Base-by-base conservation (phyloP, 257 asterid species). In the Solanum megistacrolobum region DNA sequence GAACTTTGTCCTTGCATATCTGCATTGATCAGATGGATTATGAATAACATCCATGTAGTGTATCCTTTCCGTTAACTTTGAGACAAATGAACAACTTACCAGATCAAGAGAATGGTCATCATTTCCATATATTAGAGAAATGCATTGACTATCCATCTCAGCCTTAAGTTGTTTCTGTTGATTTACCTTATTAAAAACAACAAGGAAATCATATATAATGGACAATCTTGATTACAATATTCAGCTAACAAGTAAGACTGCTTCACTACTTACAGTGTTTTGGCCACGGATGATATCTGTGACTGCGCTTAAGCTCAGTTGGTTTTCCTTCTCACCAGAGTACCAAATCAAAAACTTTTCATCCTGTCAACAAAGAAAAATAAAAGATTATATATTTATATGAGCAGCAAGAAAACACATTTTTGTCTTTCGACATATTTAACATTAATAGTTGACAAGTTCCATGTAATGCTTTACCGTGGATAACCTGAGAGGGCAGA, bases 1-100 rank as follows among this genome's bases (percentile, higher is more conserved):
- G 93, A 39, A 60, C 87, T 88, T 90, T 90, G 82, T 92, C 93
- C 92, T 91, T 92, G 93, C 92, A 92, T 34, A 91, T 92, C 94
- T 92, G 79, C 74, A 66, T 66, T 66, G 74, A 12, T 66, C 74
- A 2, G 34, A 27, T 27, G 35, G 3, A 66, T 66, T 25, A 66
- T 27, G 21, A 12, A 6, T 25, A 66, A 66, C 31, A n/a, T 66
- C 74, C 4, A 66, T 29, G 38, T 46, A 86, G 21, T 41, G 35
- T 23, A 79, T 25, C 18, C 10, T 29, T 79, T 46, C 65, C 14
- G 35, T 72, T 13, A 72, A 41, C 62, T 10, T 39, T 7, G 29
- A 7, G 43, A 66, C 74, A 52, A 35, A 81, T 20, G 38, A 12
- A 29, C 7, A 18, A 29, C 21, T 85, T 91, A 92, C 94, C 92